Evolutionary conservation across 345 rosid species (phyloP), one percentile per base, ranked within the genome.

Genomic region (Xanthoceras sorbifolium): DNA sequence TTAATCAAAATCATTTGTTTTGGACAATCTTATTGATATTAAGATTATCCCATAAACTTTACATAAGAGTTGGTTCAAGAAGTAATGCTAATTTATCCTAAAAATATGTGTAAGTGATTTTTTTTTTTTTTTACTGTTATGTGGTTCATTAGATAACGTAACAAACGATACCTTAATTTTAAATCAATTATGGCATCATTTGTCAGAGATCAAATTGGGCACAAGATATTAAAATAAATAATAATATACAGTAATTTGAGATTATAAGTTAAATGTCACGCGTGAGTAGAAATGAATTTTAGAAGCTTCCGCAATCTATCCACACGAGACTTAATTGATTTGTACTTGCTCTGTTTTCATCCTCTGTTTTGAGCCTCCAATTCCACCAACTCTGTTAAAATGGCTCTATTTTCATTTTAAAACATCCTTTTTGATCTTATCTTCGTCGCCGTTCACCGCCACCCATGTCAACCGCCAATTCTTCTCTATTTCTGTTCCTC

Each of bases 391-490:
- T 20, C 25, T 20, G 60, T n/a, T 54, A 20, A 62, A 60, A 73
- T 62, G 69, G 20, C 34, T 46, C 81, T 67, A 42, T 65, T 32
- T 1, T 70, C 7, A 36, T 28, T 57, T 8, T 23, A 44, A 48
- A 14, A 22, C 26, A 20, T 22, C 50, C 36, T 1, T 9, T n/a
- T 12, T 34, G 22, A 46, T 46, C 36, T 18, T 57, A 15, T 31
- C 73, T 64, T 29, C 28, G 75, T 31, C 29, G 77, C 50, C 25
- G 52, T 74, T 50, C 61, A 18, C 67, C 36, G 64, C 67, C 76
- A 75, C 76, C 29, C 69, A 87, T 85, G 89, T 82, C 85, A 67
- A 14, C 40, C 63, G 46, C 78, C 61, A 2, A 14, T 63, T 42
- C 74, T 59, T 63, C 78, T 72, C 72, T 80, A 18, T 60, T 7